phyloP scores from a whole-genome alignment of 208 protist species.

The Leishmania turanica region DNA sequence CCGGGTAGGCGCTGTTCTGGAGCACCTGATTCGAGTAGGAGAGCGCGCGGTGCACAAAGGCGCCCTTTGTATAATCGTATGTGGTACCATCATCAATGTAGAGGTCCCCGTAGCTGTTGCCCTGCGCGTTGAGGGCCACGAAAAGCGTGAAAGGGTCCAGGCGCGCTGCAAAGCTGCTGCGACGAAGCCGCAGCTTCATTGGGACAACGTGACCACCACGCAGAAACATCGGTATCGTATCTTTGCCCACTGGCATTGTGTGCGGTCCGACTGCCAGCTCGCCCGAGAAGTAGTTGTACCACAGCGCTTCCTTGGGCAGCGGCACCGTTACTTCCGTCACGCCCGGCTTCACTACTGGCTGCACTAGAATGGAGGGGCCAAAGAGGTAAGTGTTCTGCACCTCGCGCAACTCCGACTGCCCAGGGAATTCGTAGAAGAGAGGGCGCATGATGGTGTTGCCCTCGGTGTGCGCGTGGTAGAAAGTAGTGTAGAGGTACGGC shows the following conservation, averaged over 20 bases:
- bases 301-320: conserved; percentile 72
- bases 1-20: conserved; percentile 18
- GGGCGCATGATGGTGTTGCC: conserved; percentile 94
- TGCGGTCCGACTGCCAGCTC: conserved; percentile 19
- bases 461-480: conserved; percentile 80
- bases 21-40: conserved; percentile 52
- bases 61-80: conserved; percentile 65
- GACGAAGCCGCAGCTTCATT: conserved; percentile 89
- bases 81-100: conserved; percentile 80
- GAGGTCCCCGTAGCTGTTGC: conserved; percentile 68
- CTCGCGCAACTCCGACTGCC: conserved; percentile 74
- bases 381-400: conserved; percentile 94
- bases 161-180: conserved; percentile 74
- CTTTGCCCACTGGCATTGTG: conserved; percentile 56
- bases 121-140: conserved; percentile 81
- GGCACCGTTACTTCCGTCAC: conserved; percentile 54
- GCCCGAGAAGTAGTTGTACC: conserved; percentile 78
- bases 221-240: conserved; percentile 94
- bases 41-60: conserved; percentile 55
- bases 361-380: conserved; percentile 88
- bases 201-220: conserved; percentile 94
- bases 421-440: conserved; percentile 95
- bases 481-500: conserved; percentile 97
- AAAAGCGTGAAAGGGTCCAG: conserved; percentile 95
- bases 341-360: conserved; percentile 77